phyloP scores from a whole-genome alignment of 257 asterid species.

The Solanum raphanifolium region DNA sequence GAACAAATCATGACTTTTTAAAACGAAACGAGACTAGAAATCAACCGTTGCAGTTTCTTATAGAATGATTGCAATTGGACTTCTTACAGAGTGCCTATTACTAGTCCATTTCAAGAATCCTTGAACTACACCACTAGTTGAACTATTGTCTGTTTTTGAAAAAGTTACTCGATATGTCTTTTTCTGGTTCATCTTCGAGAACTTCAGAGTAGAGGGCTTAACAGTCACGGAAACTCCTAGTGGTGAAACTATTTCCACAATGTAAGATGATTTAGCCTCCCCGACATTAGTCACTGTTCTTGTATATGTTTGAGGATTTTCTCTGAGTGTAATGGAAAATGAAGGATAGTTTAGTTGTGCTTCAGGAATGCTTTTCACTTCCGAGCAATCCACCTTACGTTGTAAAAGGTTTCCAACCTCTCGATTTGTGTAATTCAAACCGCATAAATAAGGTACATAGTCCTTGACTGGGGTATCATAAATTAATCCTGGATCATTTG shows the following conservation, averaged over 20 bases:
- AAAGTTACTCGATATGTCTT: constrained; percentile 22
- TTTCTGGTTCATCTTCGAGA: constrained; percentile 14
- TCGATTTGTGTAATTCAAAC: constrained; percentile 27
- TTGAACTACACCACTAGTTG: constrained; percentile 6
- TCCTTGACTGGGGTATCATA: constrained; percentile 35
- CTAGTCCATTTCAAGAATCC: constrained; percentile 37
- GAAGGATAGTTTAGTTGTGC: constrained; percentile 14
- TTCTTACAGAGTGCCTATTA: constrained; percentile 16
- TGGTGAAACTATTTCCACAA: constrained; percentile 14
- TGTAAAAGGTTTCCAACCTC: constrained; percentile 9
- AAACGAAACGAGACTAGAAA: neutral
- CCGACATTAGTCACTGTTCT: constrained; percentile 37
- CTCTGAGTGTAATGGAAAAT: constrained; percentile 1
- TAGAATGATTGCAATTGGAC: constrained; percentile 17
- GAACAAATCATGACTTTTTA: neutral
- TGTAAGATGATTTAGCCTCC: constrained; percentile 18
- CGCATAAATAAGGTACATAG: constrained; percentile 38
- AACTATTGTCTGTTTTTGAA: neutral
- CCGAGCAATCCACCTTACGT: constrained; percentile 10
- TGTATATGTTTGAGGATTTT: constrained; percentile 17
- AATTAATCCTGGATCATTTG: constrained; percentile 37
- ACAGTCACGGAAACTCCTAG: constrained; percentile 13
- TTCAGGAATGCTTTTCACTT: constrained; percentile 11
- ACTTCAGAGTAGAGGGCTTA: constrained; percentile 16
- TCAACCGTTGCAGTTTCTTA: neutral